These are phyloP conservation scores for Tricholoma hemisulphureum DNA, from an alignment of 768 basidiomycete species.

Conservation along the genomic window DNA sequence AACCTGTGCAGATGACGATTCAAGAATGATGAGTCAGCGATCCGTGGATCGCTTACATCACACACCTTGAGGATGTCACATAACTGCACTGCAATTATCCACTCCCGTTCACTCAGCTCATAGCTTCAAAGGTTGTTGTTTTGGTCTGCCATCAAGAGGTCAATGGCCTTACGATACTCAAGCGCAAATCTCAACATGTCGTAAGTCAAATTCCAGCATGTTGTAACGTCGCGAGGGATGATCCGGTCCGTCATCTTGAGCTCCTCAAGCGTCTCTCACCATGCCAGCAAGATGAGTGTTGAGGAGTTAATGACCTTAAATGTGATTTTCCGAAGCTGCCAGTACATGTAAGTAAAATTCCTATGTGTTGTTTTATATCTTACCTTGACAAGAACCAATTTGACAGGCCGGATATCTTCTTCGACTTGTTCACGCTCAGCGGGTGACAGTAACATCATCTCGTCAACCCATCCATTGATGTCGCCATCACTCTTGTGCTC, in stretches of 20 bases:
- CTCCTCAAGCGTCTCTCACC: constrained; percentile 14
- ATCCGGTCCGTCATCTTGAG: constrained; percentile 2
- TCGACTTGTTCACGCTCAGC: neutral
- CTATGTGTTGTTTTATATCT: neutral
- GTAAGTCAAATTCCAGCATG: constrained; percentile 35
- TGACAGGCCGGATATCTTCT: neutral
- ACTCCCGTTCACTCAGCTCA: constrained; percentile 23
- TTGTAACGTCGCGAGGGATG: constrained; percentile 31
- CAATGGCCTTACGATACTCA: constrained; percentile 21
- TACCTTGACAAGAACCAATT: constrained; percentile 5
- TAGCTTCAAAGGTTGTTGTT: too few relatives aligned
- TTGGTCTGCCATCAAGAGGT: constrained; percentile 15
- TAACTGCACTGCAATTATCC: constrained; percentile 27
- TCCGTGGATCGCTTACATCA: neutral
- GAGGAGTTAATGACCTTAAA: constrained; percentile 23
- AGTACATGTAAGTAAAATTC: neutral
- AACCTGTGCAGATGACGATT: neutral
- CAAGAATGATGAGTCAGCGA: too few relatives aligned
- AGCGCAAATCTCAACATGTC: constrained; percentile 29
- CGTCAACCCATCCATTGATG: constrained; percentile 5
- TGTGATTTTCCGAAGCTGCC: constrained; percentile 19
- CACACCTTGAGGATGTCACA: constrained; percentile 25
- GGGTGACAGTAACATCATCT: neutral
- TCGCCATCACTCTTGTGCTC: neutral
- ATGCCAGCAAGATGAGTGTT: constrained; percentile 16